Evolutionary conservation across 176 grass and related monocot species (phyloP), one percentile per base, ranked within the genome.

Genomic region (Thinopyrum elongatum): DNA sequence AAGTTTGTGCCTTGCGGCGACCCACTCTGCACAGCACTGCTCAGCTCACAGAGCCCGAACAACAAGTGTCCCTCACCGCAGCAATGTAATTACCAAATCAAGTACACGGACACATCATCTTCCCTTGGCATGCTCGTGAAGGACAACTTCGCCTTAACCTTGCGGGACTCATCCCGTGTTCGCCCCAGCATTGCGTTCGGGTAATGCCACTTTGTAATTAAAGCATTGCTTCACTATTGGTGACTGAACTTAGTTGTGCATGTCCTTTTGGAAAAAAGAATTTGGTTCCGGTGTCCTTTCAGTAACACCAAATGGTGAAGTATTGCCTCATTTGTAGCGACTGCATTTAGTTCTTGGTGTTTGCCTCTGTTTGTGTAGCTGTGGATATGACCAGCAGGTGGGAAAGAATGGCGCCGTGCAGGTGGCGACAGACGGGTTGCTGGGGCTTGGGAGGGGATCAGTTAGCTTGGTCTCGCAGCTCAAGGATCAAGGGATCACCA

Each of bases 361-460:
- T n/a, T n/a, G n/a, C n/a, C n/a, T 88, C 67, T 68, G 2, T 72
- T 27, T 88, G 35, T 22, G 36, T 65, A 98, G 93, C 59, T 98
- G 93, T 82, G 95, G 95, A 8, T 98, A 98, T 72, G 85, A 98
- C 49, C 95, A 98, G 73, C 81, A 95, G 38, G 87, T 95, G 27
- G 67, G 83, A 10, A 86, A 60, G 70, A 79, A 90, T 73, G 90
- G 90, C 16, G 75, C 33, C 2, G 34, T 39, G 9, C 74, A 66
- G 41, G 87, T 74, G 7, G 8, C n/a, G 5, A 95, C 91, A 14
- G 95, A 98, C 0, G 95, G 95, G 77, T 29, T 98, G 66, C 91
- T 98, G 34, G 95, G 91, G 27, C 91, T 98, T 12, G 95, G 95
- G 76, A 90, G 67, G 7, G 93, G 95, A 27, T 93, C 89, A 22